Conservation (phyloP, 192 early-diverging fungal genomes). For the Geosiphon pyriformis region DNA sequence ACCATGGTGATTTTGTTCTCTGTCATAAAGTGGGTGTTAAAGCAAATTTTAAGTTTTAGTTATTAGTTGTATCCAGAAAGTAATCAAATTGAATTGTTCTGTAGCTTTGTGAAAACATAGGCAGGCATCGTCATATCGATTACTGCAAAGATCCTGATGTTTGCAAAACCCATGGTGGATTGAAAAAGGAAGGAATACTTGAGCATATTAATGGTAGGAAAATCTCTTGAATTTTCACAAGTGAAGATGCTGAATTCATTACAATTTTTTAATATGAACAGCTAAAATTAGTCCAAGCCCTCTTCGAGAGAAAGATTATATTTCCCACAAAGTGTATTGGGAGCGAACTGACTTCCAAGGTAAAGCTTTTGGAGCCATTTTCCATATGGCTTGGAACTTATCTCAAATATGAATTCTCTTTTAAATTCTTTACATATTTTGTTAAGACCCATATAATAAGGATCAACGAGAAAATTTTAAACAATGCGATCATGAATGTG, state of each 20-base stretch:
- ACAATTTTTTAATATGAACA: not conserved
- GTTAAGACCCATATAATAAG: conserved; percentile 10
- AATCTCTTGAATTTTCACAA: not conserved
- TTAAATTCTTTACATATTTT: not conserved
- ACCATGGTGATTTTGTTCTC: conserved; percentile 10
- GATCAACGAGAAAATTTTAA: conserved; percentile 13
- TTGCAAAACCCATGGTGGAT: not conserved
- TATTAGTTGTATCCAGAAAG: no score
- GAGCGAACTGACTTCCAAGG: conserved; percentile 24
- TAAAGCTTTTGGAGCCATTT: conserved; percentile 5
- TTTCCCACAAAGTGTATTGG: conserved; percentile 25
- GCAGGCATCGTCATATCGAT: conserved; percentile 25
- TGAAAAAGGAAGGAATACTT: not conserved
- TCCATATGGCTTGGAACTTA: not conserved
- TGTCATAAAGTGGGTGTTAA: conserved; percentile 18
- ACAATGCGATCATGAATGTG: conserved; percentile 22
- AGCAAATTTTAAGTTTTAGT: not conserved
- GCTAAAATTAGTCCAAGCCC: conserved; percentile 12
- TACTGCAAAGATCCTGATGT: conserved; percentile 10
- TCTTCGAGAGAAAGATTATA: conserved; percentile 1
- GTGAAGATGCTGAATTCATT: no score
- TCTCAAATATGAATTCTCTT: not conserved
- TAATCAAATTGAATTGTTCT: not conserved
- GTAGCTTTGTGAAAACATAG: conserved; percentile 18
- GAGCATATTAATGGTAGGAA: conserved; percentile 15